Evolutionary conservation across 306 rosid genomes (phyloP).

Genomic region (Pyrus communis): DNA sequence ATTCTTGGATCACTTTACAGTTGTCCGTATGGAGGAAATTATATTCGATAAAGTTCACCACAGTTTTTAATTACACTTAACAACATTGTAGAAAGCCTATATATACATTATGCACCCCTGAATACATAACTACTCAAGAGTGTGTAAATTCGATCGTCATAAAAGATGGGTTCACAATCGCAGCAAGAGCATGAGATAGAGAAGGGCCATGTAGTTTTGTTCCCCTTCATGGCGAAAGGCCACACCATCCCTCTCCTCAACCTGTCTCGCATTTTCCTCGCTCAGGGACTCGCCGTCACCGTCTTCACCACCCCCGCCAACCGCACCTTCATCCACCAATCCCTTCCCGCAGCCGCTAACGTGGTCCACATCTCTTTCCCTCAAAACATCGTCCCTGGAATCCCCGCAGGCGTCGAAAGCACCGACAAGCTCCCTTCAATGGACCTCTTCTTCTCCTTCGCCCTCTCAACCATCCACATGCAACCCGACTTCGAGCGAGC

Average conservation of each 20-base stretch:
- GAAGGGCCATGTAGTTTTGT: constrained; percentile 17
- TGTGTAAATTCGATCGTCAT: neutral
- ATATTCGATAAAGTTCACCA: no score
- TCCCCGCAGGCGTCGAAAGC: constrained; percentile 30
- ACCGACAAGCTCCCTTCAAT: constrained; percentile 19
- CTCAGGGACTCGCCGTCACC: constrained; percentile 19
- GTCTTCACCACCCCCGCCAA: constrained; percentile 36
- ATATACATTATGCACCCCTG: neutral
- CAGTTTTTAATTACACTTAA: no score
- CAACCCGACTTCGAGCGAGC: constrained; percentile 27
- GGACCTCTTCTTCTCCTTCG: constrained; percentile 18
- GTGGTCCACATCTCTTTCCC: constrained; percentile 30
- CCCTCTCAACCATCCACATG: constrained; percentile 21
- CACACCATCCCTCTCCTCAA: constrained; percentile 48
- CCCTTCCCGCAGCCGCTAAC: constrained; percentile 22
- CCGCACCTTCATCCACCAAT: constrained; percentile 23
- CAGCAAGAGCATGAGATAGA: neutral
- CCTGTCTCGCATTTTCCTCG: constrained; percentile 32
- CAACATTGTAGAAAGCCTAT: no score
- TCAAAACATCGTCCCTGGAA: neutral
- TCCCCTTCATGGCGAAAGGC: constrained; percentile 58
- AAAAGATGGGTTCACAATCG: constrained; percentile 14
- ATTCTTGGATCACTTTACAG: no score
- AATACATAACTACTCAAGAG: neutral
- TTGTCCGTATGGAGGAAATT: no score